phyloP scores from a whole-genome alignment of 768 basidiomycete genomes.

The Amanita rimosa region DNA sequence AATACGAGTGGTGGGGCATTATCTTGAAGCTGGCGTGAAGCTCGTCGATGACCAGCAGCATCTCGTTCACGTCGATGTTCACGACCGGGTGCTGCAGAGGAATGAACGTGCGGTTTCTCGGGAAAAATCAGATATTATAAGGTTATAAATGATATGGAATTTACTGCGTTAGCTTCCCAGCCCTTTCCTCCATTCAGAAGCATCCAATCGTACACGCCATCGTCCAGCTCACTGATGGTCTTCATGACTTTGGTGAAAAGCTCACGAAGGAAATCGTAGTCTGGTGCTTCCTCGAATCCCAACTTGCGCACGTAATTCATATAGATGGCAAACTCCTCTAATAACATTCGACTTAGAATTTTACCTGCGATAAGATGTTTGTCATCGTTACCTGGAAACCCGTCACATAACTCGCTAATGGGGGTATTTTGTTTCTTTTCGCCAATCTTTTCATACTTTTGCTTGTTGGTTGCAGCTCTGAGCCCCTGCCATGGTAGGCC shows the following conservation, averaged over 20 bases:
- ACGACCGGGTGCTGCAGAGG: slow-evolving; percentile 42
- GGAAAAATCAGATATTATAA: too few relatives aligned
- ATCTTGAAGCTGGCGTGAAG: slow-evolving; percentile 46
- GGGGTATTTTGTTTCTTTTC: slow-evolving; percentile 96
- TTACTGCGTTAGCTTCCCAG: slow-evolving; percentile 83
- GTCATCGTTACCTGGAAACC: slow-evolving; percentile 72
- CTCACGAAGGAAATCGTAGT: slow-evolving; percentile 96
- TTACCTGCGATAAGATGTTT: slow-evolving; percentile 1
- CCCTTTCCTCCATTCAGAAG: slow-evolving; percentile 87
- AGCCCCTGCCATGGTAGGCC: slow-evolving; percentile 98
- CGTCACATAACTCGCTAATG: slow-evolving; percentile 90
- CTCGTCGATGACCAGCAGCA: slow-evolving; percentile 35
- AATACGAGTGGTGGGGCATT: slow-evolving; percentile 52
- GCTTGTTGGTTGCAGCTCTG: slow-evolving; percentile 97
- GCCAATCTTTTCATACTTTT: slow-evolving; percentile 99
- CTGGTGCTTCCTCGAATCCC: slow-evolving; percentile 94
- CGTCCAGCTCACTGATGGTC: slow-evolving; percentile 79
- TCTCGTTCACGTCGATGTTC: slow-evolving; percentile 49
- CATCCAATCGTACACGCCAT: slow-evolving; percentile 97
- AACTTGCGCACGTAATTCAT: slow-evolving; percentile 99
- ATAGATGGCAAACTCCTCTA: slow-evolving; percentile 97
- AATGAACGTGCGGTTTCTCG: slow-evolving; percentile 33
- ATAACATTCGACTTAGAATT: background rate
- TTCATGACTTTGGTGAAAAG: slow-evolving; percentile 89
- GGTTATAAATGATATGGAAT: slow-evolving; percentile 17